Conservation (phyloP, 768 basidiomycete genomes). For the Collybia sordida region DNA sequence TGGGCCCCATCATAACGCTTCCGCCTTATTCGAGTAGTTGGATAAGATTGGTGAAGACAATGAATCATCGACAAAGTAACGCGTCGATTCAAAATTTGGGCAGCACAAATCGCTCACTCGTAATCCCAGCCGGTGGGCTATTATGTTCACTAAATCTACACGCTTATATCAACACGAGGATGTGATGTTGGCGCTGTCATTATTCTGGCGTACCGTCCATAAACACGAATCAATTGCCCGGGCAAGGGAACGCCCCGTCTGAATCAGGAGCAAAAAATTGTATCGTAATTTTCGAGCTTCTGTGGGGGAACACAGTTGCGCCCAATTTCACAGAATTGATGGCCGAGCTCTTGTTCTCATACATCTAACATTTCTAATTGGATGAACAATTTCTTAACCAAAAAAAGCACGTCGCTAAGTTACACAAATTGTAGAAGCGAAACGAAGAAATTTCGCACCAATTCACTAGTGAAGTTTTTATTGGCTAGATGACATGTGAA, state of each 20-base stretch:
- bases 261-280: conserved; percentile 48
- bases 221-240: neutral
- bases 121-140: no score
- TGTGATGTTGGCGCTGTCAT: no score
- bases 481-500: conserved; percentile 33
- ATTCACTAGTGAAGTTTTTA: conserved; percentile 27
- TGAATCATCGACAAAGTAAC: neutral
- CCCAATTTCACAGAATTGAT: conserved; percentile 38
- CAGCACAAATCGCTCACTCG: no score
- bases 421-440: neutral
- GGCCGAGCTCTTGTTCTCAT: conserved; percentile 43
- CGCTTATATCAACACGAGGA: no score
- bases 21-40: conserved; percentile 24
- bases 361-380: conserved; percentile 43
- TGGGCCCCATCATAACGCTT: conserved; percentile 33
- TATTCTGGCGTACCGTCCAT: neutral
- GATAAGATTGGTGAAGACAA: neutral
- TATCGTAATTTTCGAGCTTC: conserved; percentile 43
- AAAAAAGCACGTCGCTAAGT: neutral
- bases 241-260: neutral
- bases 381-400: conserved; percentile 33
- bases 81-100: conserved; percentile 26
- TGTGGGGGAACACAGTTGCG: conserved; percentile 45
- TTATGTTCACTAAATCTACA: no score
- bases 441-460: conserved; percentile 12